phyloP scores from a whole-genome alignment of 345 rosid genomes.

The Eucalyptus rudis region DNA sequence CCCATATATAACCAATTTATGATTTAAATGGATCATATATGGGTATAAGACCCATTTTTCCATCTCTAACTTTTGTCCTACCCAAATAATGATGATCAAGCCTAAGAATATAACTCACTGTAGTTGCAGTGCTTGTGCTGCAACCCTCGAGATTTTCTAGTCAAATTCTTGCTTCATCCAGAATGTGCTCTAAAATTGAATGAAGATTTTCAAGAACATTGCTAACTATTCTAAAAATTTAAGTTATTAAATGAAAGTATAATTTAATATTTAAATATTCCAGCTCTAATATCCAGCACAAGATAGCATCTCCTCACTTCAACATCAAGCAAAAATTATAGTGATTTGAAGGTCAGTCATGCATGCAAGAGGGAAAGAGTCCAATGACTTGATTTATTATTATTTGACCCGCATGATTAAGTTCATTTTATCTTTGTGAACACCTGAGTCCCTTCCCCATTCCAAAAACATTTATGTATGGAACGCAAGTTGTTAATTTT shows the following conservation, averaged over 20 bases:
- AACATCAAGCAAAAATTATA: background rate
- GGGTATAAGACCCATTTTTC: too few relatives aligned
- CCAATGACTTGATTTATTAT: background rate
- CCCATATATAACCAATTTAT: too few relatives aligned
- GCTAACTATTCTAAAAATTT: too few relatives aligned
- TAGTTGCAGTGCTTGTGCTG: background rate
- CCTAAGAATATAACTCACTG: background rate
- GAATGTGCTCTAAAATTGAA: background rate
- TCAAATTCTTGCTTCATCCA: background rate
- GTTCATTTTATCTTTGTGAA: background rate
- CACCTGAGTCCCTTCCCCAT: background rate
- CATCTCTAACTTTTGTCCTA: too few relatives aligned
- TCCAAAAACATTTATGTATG: background rate
- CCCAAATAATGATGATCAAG: background rate
- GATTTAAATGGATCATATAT: too few relatives aligned
- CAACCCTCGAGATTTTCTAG: background rate
- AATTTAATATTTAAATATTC: too few relatives aligned
- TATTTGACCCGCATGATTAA: background rate
- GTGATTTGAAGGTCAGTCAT: background rate
- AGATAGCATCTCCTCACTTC: background rate
- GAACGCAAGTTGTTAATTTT: background rate
- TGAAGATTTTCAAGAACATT: background rate
- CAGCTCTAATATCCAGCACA: background rate
- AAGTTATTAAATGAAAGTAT: too few relatives aligned
- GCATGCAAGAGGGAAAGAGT: background rate